phyloP scores from a whole-genome alignment of 2,329 filamentous ascomycete species.

The Penicillium sp. region DNA sequence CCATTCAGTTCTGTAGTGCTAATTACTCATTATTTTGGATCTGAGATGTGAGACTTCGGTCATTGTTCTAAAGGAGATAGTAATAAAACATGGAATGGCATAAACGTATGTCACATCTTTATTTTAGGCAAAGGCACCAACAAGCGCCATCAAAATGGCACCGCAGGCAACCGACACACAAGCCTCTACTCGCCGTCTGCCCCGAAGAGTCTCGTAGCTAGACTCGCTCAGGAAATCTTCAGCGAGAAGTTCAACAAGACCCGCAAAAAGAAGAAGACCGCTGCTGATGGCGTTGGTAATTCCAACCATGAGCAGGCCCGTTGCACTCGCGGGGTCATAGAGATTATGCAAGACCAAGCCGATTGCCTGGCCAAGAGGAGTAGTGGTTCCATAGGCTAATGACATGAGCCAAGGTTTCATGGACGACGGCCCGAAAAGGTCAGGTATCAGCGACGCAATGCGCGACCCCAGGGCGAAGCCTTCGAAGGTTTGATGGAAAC shows the following conservation, averaged over 20 bases:
- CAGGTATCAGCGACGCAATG: slow-evolving; percentile 74
- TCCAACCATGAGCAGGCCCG: slow-evolving; percentile 79
- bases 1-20: no score
- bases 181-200: slow-evolving; percentile 63
- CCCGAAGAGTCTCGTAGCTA: slow-evolving; percentile 64
- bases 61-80: background rate
- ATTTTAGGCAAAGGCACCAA: slow-evolving; percentile 65
- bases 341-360: slow-evolving; percentile 76
- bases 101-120: background rate
- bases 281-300: slow-evolving; percentile 86
- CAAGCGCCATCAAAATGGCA: slow-evolving; percentile 66
- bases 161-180: slow-evolving; percentile 65
- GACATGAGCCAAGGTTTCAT: slow-evolving; percentile 75
- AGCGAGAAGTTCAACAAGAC: slow-evolving; percentile 79
- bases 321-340: slow-evolving; percentile 77
- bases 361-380: slow-evolving; percentile 81
- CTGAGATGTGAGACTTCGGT: no score
- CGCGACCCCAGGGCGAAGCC: slow-evolving; percentile 83
- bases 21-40: no score
- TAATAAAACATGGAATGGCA: background rate
- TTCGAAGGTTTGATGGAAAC: slow-evolving; percentile 87
- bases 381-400: slow-evolving; percentile 69
- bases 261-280: slow-evolving; percentile 79
- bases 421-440: slow-evolving; percentile 69
- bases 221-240: slow-evolving; percentile 77